A percentile compares a stretch with the other conserved stretches of the same genome.
Evolutionary conservation across 805 yeast genomes (phyloP).

Genomic region (Candida chauliodis): DNA sequence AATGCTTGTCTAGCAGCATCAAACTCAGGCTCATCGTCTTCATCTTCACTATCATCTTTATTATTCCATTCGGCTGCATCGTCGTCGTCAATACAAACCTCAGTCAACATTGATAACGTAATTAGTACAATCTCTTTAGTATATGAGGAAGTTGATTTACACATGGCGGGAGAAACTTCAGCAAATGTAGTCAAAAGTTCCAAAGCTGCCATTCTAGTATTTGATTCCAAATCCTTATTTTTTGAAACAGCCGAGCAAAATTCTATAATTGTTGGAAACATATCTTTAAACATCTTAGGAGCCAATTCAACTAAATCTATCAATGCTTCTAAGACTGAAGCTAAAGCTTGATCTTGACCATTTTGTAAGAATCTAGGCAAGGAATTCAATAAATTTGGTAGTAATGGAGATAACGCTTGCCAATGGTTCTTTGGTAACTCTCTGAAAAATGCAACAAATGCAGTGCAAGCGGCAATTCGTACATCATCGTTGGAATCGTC

Average conservation of each 20-base stretch:
- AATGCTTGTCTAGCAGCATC: conserved; percentile 93
- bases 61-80: conserved; percentile 87
- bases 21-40: conserved; percentile 78
- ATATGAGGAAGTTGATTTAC: conserved; percentile 73
- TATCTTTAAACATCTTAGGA: conserved; percentile 88
- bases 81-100: conserved; percentile 84
- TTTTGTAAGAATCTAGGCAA: conserved; percentile 77
- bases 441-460: conserved; percentile 87
- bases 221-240: conserved; percentile 73
- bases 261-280: conserved; percentile 84
- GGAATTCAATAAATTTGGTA: conserved; percentile 82
- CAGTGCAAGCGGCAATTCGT: conserved; percentile 85
- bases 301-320: conserved; percentile 91
- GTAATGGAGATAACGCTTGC: conserved; percentile 69
- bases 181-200: conserved; percentile 88
- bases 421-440: conserved; percentile 75
- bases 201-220: conserved; percentile 79
- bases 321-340: conserved; percentile 82
- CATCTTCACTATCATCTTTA: conserved; percentile 71
- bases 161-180: conserved; percentile 94
- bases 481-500: conserved; percentile 78
- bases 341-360: conserved; percentile 77
- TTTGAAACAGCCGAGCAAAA: conserved; percentile 83
- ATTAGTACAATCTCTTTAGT: conserved; percentile 67
- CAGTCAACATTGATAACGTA: conserved; percentile 84